These are phyloP conservation scores for Tolypocladium sp. DNA, from an alignment of 2,329 filamentous ascomycete genomes.

Conservation along the genomic window DNA sequence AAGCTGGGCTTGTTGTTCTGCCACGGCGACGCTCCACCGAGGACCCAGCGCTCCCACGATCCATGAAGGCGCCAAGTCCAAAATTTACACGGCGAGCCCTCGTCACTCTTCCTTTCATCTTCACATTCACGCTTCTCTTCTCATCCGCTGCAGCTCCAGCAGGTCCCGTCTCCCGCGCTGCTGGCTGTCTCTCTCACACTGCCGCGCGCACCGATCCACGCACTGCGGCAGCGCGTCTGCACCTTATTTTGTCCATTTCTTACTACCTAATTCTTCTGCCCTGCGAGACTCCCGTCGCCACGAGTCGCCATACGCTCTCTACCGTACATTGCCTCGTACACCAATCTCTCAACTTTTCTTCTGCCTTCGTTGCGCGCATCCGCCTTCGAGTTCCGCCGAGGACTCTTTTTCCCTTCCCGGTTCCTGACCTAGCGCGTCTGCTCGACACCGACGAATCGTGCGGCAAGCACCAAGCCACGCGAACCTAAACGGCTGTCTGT, in stretches of 20 bases:
- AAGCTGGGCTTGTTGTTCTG: not conserved
- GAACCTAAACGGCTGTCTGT: not conserved
- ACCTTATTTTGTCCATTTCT: not conserved
- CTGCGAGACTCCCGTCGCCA: not conserved
- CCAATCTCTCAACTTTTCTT: not conserved
- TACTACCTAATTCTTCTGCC: not conserved
- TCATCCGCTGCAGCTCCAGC: not conserved
- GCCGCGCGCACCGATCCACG: not conserved
- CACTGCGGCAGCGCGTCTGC: not conserved
- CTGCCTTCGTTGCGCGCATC: not conserved
- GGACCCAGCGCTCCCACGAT: not conserved
- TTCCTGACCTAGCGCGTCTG: not conserved
- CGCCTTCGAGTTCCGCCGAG: not conserved
- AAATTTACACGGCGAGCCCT: not conserved
- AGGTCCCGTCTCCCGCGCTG: not conserved
- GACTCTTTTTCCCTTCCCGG: not conserved
- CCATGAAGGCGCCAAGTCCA: not conserved
- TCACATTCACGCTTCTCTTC: not conserved
- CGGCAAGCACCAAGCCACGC: not conserved
- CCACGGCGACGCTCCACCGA: not conserved
- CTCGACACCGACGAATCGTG: not conserved
- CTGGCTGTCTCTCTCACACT: not conserved
- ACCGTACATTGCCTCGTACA: not conserved
- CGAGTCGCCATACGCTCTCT: not conserved
- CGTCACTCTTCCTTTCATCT: not conserved